phyloP scores from a whole-genome alignment of 306 rosid species.

The cucumber (Cucumis sativus) region Cucumber_9930_V3 NC_026659.2:9964001-9964500 shows the following conservation, averaged over 20 bases:
- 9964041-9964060: constrained; percentile 51
- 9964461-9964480: too few species aligned
- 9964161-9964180: constrained; percentile 89
- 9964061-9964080: constrained; percentile 77
- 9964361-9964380: neutral
- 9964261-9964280: neutral
- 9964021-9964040: neutral
- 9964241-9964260: neutral
- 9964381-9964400: neutral
- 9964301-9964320: neutral
- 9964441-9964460: too few species aligned
- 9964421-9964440: too few species aligned
- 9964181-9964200: constrained; percentile 94
- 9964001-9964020: too few species aligned
- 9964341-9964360: neutral
- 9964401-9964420: too few species aligned
- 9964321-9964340: neutral
- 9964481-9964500: too few species aligned
- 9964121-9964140: constrained; percentile 93
- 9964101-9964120: constrained; percentile 82
- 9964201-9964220: constrained; percentile 45
- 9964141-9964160: constrained; percentile 75
- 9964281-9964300: neutral
- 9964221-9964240: neutral
- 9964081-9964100: constrained; percentile 67